Evolutionary conservation across 2,329 filamentous ascomycete genomes (phyloP).

Genomic region (Fusarium anthophilum): DNA sequence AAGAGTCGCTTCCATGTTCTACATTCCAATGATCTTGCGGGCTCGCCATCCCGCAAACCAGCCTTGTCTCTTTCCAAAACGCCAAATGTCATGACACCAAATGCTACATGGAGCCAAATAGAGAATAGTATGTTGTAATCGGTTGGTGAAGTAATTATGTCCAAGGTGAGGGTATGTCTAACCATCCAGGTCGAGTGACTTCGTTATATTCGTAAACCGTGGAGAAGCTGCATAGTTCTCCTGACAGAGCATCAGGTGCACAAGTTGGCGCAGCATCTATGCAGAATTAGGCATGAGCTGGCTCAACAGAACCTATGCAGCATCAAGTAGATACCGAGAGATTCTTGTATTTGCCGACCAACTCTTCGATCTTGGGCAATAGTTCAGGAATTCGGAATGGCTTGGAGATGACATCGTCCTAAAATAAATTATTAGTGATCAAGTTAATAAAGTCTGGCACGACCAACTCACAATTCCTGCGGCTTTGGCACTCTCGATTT

Average conservation of each 20-base stretch:
- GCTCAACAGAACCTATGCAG: background rate
- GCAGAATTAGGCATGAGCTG: background rate
- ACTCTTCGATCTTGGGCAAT: constrained; percentile 71
- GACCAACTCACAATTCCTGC: constrained; percentile 73
- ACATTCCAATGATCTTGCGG: constrained; percentile 13
- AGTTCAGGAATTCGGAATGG: constrained; percentile 81
- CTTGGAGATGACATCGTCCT: constrained; percentile 82
- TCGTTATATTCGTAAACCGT: constrained; percentile 20
- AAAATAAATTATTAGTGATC: constrained; percentile 2
- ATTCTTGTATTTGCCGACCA: constrained; percentile 55
- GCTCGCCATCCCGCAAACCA: constrained; percentile 26
- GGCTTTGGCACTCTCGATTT: constrained; percentile 74
- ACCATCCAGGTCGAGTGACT: constrained; percentile 13
- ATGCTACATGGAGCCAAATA: constrained; percentile 19
- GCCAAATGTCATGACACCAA: constrained; percentile 28
- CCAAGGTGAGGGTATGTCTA: constrained; percentile 18
- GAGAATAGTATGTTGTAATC: constrained; percentile 18
- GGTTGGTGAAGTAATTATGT: constrained; percentile 26
- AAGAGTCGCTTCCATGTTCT: constrained; percentile 27
- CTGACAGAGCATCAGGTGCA: background rate
- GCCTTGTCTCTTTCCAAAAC: constrained; percentile 33
- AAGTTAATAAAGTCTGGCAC: background rate
- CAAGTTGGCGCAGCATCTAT: background rate
- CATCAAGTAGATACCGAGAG: constrained; percentile 39
- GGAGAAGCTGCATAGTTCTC: background rate